Percentiles rank a stretch among this genome's conserved stretches.
Evolutionary conservation across 2,329 filamentous ascomycete genomes (phyloP).

Genomic region (Microsporum audouinii): DNA sequence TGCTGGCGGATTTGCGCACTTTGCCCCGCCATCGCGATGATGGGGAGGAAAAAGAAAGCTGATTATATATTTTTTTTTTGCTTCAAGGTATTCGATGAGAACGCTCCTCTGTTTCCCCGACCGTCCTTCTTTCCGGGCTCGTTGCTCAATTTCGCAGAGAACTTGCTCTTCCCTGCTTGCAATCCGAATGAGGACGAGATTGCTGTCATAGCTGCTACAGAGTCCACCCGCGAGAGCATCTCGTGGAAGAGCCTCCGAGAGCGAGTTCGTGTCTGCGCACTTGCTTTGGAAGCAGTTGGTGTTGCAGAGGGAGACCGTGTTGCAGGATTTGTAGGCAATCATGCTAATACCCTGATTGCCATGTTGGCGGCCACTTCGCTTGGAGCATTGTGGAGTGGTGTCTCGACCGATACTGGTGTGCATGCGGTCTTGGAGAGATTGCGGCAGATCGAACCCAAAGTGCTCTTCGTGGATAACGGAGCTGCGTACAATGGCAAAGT

Average conservation of each 20-base stretch:
- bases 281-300: constrained; percentile 55
- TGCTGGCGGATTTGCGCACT: neutral
- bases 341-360: constrained; percentile 72
- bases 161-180: constrained; percentile 66
- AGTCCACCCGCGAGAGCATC: constrained; percentile 53
- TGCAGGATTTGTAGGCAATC: constrained; percentile 74
- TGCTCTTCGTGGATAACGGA: constrained; percentile 80
- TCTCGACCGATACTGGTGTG: constrained; percentile 85
- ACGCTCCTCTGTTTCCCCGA: constrained; percentile 68
- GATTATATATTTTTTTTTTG: too few relatives aligned
- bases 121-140: constrained; percentile 74
- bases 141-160: constrained; percentile 86
- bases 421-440: constrained; percentile 82
- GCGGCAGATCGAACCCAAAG: constrained; percentile 67
- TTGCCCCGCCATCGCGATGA: neutral
- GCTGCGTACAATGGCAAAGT: constrained; percentile 83
- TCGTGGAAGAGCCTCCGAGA: constrained; percentile 75
- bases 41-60: neutral
- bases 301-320: constrained; percentile 52
- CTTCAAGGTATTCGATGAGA: constrained; percentile 53
- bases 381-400: constrained; percentile 84
- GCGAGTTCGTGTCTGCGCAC: constrained; percentile 60
- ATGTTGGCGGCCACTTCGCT: constrained; percentile 75
- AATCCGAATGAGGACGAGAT: constrained; percentile 46
- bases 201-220: constrained; percentile 72